These are phyloP conservation scores for Penicillium coffeae DNA, from an alignment of 495 filamentous ascomycete species.

Conservation along the genomic window DNA sequence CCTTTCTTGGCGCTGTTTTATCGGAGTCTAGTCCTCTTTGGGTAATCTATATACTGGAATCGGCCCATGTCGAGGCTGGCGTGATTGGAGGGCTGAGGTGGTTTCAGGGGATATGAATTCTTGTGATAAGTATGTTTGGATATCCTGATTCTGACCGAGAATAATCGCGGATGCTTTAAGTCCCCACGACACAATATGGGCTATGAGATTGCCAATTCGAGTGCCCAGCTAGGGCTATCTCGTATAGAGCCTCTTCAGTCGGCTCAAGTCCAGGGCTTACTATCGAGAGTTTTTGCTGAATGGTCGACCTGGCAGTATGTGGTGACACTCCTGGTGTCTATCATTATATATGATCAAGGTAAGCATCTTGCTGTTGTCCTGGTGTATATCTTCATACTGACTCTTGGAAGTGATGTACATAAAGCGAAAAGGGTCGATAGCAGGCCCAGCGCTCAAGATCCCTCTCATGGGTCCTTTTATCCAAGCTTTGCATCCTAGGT, in stretches of 20 bases:
- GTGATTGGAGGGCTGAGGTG: neutral
- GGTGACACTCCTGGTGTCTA: constrained; percentile 17
- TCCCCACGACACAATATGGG: neutral
- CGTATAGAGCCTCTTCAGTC: neutral
- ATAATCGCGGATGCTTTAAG: neutral
- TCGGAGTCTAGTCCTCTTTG: constrained; percentile 28
- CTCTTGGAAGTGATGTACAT: constrained; percentile 65
- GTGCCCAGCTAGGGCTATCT: neutral
- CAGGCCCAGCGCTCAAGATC: constrained; percentile 71
- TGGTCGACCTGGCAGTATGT: constrained; percentile 30
- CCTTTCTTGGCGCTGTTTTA: neutral
- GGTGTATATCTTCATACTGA: neutral
- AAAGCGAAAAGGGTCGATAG: constrained; percentile 75
- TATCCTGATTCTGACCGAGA: neutral
- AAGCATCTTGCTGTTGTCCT: neutral
- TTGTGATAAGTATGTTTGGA: too few relatives aligned
- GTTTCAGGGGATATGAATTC: too few relatives aligned
- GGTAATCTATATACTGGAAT: constrained; percentile 4
- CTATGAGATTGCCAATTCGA: neutral
- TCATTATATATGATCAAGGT: constrained; percentile 36
- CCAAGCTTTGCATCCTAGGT: constrained; percentile 79
- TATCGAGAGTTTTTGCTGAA: neutral
- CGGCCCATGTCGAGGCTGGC: neutral
- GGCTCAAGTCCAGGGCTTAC: neutral
- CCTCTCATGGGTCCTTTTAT: constrained; percentile 92